Evolutionary conservation across 495 filamentous ascomycete genomes (phyloP).

Genomic region (Tuber microsphaerosporum): DNA sequence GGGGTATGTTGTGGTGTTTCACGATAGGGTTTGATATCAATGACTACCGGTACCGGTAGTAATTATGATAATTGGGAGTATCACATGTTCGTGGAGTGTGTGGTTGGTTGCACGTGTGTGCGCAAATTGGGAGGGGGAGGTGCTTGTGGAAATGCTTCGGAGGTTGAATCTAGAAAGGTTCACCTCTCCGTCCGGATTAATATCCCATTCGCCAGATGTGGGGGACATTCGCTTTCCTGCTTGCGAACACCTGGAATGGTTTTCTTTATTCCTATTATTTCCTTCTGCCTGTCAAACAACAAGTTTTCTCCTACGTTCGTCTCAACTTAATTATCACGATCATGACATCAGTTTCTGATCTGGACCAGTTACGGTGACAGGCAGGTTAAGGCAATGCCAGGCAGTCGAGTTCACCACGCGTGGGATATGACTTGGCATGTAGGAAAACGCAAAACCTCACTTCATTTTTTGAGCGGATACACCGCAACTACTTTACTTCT

Average conservation of each 20-base stretch:
- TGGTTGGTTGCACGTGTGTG: neutral
- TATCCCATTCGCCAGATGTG: neutral
- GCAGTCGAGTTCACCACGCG: neutral
- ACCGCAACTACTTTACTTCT: neutral
- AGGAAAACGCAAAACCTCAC: neutral
- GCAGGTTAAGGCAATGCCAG: neutral
- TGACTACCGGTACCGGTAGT: too few relatives aligned
- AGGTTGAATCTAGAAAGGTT: neutral
- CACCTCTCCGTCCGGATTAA: neutral
- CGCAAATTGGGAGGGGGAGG: neutral
- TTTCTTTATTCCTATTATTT: neutral
- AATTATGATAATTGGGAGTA: neutral
- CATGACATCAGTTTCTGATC: slow-evolving; percentile 3
- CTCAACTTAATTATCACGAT: slow-evolving; percentile 2
- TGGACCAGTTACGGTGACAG: neutral
- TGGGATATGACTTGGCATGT: slow-evolving; percentile 3
- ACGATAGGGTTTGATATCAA: neutral
- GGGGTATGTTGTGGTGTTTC: neutral
- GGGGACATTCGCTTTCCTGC: neutral
- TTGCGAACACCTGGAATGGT: neutral
- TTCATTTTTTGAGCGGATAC: neutral
- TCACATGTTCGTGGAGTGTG: neutral
- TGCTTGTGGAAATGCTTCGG: neutral
- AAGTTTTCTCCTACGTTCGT: neutral
- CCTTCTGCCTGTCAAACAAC: neutral